Evolutionary conservation across 768 basidiomycete genomes (phyloP).

Genomic region (Tulasnella sp.): DNA sequence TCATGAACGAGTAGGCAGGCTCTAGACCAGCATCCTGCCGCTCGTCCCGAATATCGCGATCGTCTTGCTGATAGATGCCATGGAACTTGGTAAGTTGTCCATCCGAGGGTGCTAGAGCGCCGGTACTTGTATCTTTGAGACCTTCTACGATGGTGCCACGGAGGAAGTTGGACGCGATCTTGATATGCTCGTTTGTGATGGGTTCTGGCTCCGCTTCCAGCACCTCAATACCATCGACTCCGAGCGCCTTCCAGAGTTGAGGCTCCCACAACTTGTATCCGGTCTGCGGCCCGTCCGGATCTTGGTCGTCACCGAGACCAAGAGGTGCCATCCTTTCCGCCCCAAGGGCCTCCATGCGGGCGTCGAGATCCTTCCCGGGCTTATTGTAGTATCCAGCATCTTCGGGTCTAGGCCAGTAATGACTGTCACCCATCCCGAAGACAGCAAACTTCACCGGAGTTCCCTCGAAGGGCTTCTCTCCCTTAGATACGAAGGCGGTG

Average conservation of each 20-base stretch:
- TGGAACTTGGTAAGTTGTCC: slow-evolving; percentile 97
- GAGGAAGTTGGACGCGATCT: slow-evolving; percentile 86
- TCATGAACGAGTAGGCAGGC: slow-evolving; percentile 97
- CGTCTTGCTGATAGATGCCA: slow-evolving; percentile 93
- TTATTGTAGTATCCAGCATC: slow-evolving; percentile 99
- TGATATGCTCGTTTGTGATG: slow-evolving; percentile 99
- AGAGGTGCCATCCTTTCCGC: slow-evolving; percentile 62
- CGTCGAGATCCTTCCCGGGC: slow-evolving; percentile 81
- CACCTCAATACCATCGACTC: slow-evolving; percentile 81
- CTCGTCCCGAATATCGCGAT: slow-evolving; percentile 96
- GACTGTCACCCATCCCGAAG: slow-evolving; percentile 94
- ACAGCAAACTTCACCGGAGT: slow-evolving; percentile 64
- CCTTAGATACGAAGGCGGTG: slow-evolving; percentile 49
- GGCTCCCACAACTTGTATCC: slow-evolving; percentile 98
- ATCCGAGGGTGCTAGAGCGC: slow-evolving; percentile 83
- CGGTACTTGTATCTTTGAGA: slow-evolving; percentile 72
- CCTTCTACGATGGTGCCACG: slow-evolving; percentile 94
- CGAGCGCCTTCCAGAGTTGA: slow-evolving; percentile 83
- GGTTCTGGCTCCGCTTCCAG: slow-evolving; percentile 89
- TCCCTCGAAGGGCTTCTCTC: slow-evolving; percentile 41
- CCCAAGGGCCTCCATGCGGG: slow-evolving; percentile 66
- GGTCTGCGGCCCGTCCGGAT: slow-evolving; percentile 90
- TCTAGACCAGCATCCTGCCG: slow-evolving; percentile 85
- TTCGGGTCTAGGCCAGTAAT: slow-evolving; percentile 97
- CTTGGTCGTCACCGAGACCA: slow-evolving; percentile 93